Evolutionary conservation across 495 filamentous ascomycete species (phyloP).

Genomic region (Hypoxylon cercidicola): DNA sequence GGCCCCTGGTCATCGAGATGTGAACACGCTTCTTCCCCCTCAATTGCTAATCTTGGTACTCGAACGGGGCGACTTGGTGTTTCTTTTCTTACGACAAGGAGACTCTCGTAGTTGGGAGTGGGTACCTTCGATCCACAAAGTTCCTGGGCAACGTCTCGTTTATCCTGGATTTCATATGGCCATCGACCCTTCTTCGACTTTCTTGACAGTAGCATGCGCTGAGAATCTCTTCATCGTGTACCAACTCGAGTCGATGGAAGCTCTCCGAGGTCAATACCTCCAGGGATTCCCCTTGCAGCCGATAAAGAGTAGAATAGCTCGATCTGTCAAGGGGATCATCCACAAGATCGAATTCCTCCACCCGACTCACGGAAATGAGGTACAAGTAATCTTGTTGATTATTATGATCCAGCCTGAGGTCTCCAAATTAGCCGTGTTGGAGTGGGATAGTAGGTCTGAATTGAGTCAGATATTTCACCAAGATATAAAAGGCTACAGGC

Average conservation of each 20-base stretch:
- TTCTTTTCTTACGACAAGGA: slow-evolving; percentile 69
- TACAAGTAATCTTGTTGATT: slow-evolving; percentile 79
- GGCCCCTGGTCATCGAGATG: slow-evolving; percentile 7
- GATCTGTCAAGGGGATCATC: slow-evolving; percentile 76
- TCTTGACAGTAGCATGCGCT: slow-evolving; percentile 57
- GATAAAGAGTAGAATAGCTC: slow-evolving; percentile 62
- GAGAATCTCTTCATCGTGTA: slow-evolving; percentile 66
- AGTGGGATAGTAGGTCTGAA: slow-evolving; percentile 70
- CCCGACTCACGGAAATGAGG: slow-evolving; percentile 69
- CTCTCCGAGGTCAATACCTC: slow-evolving; percentile 55
- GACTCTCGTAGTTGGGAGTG: slow-evolving; percentile 64
- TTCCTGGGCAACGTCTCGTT: slow-evolving; percentile 58
- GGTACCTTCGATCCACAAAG: slow-evolving; percentile 66
- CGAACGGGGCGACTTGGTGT: slow-evolving; percentile 73
- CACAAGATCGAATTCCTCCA: slow-evolving; percentile 89
- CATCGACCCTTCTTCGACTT: slow-evolving; percentile 75
- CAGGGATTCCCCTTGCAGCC: slow-evolving; percentile 50
- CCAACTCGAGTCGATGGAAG: slow-evolving; percentile 62
- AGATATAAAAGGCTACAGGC: slow-evolving; percentile 58
- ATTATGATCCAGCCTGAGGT: slow-evolving; percentile 69
- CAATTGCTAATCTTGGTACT: slow-evolving; percentile 81
- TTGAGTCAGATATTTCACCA: slow-evolving; percentile 49
- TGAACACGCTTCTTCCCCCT: slow-evolving; percentile 65
- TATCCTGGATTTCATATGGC: slow-evolving; percentile 79
- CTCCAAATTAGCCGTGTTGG: slow-evolving; percentile 74